phyloP scores from a whole-genome alignment of 2,329 filamentous ascomycete genomes.

The Falciphora oryzae region DNA sequence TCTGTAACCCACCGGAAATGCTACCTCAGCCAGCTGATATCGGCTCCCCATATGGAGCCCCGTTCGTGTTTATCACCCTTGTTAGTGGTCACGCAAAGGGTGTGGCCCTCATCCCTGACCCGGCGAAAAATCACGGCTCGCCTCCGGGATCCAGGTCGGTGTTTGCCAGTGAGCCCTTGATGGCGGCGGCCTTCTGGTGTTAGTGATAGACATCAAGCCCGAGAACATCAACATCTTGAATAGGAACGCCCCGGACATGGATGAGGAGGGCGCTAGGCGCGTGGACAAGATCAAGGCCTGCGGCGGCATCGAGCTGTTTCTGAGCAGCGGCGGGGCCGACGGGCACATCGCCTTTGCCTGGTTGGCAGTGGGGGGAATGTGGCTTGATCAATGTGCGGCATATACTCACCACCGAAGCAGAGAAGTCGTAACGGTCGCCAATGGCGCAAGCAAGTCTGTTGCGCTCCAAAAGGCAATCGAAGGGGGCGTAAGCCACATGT shows the following conservation, averaged over 20 bases:
- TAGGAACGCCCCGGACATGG: conserved; percentile 70
- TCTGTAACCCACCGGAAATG: background rate
- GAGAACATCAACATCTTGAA: conserved; percentile 80
- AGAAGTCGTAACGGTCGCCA: conserved; percentile 78
- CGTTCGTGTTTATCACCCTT: background rate
- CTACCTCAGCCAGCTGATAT: background rate
- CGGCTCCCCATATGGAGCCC: background rate
- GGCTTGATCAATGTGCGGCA: too few species aligned
- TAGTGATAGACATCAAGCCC: conserved; percentile 59
- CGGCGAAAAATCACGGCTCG: background rate
- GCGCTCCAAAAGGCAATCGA: conserved; percentile 78
- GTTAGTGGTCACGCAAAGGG: background rate
- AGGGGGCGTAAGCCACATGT: conserved; percentile 82
- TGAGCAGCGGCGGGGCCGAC: conserved; percentile 79
- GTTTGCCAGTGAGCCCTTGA: background rate
- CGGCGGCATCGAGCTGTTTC: conserved; percentile 80
- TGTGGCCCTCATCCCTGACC: background rate
- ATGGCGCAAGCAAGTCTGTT: conserved; percentile 73
- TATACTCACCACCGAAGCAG: conserved; percentile 31
- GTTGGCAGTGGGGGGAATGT: too few species aligned
- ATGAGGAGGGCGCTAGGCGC: conserved; percentile 72
- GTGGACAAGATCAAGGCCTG: conserved; percentile 68
- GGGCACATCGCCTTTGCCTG: conserved; percentile 87
- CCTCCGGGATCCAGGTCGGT: background rate
- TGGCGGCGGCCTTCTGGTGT: background rate